Conservation (phyloP, 2,329 filamentous ascomycete species). For the Fonsecaea erecta region DNA sequence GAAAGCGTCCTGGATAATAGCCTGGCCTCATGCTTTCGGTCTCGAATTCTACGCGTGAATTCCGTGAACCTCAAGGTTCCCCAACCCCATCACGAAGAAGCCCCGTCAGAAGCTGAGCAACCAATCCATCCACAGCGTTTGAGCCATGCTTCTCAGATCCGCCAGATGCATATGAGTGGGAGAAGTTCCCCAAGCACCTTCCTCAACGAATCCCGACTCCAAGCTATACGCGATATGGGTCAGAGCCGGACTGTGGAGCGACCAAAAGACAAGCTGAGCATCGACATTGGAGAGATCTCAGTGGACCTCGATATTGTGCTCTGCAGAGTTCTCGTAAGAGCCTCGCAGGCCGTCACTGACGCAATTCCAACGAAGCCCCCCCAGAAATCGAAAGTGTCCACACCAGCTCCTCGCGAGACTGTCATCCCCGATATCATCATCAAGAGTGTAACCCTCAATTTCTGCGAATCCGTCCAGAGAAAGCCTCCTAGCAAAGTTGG, state of each 20-base stretch:
- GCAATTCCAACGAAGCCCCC: constrained; percentile 12
- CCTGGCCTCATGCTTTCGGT: constrained; percentile 29
- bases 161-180: constrained; percentile 8
- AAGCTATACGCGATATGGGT: neutral
- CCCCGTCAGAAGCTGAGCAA: neutral
- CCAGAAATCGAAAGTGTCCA: constrained; percentile 3
- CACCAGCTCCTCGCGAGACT: neutral
- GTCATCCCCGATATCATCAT: constrained; percentile 16
- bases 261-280: constrained; percentile 11
- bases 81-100: constrained; percentile 13
- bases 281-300: constrained; percentile 27
- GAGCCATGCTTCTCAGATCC: constrained; percentile 4
- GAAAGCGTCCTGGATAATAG: constrained; percentile 28
- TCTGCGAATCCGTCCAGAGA: constrained; percentile 29
- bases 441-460: constrained; percentile 21
- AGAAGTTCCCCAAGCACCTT: constrained; percentile 25
- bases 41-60: constrained; percentile 27
- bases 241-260: constrained; percentile 2
- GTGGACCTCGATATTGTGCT: constrained; percentile 33
- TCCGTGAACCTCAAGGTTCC: constrained; percentile 20
- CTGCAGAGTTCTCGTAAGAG: constrained; percentile 27
- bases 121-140: neutral
- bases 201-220: constrained; percentile 24
- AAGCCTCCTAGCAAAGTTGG: constrained; percentile 25
- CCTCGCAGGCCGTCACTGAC: constrained; percentile 21